phyloP scores from a whole-genome alignment of 495 filamentous ascomycete species.

The Xylaria palmicola region DNA sequence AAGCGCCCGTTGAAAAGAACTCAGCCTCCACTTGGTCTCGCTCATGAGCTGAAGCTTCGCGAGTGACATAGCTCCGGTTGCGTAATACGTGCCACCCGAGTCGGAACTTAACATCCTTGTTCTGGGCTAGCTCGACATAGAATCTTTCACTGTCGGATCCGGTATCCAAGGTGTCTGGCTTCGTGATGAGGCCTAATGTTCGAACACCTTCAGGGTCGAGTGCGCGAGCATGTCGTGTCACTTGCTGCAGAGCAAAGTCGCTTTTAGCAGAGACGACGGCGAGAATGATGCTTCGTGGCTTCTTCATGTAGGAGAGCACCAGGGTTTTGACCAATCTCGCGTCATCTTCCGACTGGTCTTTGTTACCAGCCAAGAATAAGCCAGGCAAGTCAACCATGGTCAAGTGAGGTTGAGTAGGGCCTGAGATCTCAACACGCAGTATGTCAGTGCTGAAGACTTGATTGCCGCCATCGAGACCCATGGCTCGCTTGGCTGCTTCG shows the following conservation, averaged over 20 bases:
- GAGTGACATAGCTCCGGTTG: constrained; percentile 43
- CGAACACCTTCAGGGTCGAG: constrained; percentile 72
- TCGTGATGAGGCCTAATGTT: constrained; percentile 83
- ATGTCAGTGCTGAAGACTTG: constrained; percentile 63
- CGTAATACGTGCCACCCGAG: constrained; percentile 73
- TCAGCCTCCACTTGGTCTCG: constrained; percentile 39
- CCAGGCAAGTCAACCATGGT: constrained; percentile 72
- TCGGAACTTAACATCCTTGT: constrained; percentile 59
- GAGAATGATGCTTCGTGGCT: constrained; percentile 60
- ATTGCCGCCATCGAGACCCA: constrained; percentile 45
- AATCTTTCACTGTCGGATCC: constrained; percentile 48
- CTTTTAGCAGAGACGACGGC: constrained; percentile 65
- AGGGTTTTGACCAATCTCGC: constrained; percentile 52
- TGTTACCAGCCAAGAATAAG: constrained; percentile 55
- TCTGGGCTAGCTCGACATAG: constrained; percentile 57
- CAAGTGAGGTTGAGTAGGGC: constrained; percentile 62
- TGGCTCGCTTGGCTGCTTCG: constrained; percentile 42
- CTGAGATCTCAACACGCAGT: constrained; percentile 64
- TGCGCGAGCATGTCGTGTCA: constrained; percentile 70
- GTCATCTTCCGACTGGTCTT: constrained; percentile 46
- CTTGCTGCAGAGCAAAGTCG: constrained; percentile 60
- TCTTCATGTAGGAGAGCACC: constrained; percentile 60
- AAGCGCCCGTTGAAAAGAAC: constrained; percentile 46
- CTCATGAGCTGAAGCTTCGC: constrained; percentile 16
- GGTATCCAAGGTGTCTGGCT: constrained; percentile 62